Evolutionary conservation across 257 asterid genomes (phyloP), one percentile per base, ranked within the genome.

Genomic region (Marsdenia floribunda): DNA sequence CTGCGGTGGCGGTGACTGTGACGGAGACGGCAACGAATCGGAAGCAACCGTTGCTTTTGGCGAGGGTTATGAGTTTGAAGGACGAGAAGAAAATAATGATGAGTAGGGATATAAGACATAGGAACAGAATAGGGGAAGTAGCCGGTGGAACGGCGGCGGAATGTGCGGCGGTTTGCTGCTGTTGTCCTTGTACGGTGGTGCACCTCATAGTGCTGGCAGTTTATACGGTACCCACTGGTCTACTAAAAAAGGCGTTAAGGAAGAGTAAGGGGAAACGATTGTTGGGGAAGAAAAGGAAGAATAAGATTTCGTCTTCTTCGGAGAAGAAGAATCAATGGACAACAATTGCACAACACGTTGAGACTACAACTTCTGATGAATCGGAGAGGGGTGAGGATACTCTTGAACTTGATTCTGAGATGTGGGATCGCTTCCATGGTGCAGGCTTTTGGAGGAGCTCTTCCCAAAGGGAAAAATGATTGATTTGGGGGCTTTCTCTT

Each of bases 141-240:
- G 96, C 91, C 6, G 97, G 97, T 3, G 91, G 92, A 0, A 87
- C 97, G 29, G 60, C 93, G 79, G 97, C 97, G 46, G 96, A 82
- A 86, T 93, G 81, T 90, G 95, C 97, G 55, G 96, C 91, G 73
- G 90, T 93, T 75, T 85, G 90, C 73, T 93, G 98, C 83, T 90
- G 98, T 83, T 87, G 90, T 66, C 97, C 98, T 1, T 87, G 90
- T 78, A 86, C 87, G 44, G 42, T 91, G 69, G 82, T 85, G 73
- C 78, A 90, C 68, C 81, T 93, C 38, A 49, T 91, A 9, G 85
- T 91, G 50, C 69, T 88, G 75, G 94, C 92, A 22, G 88, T 82
- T 12, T 93, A 88, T 84, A 90, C 80, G 81, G 77, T 93, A 6
- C 98, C 98, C 64, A 85, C 88, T 24, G 91, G 95, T 78, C 88